A percentile compares a stretch with the other conserved stretches of the same genome.
Evolutionary conservation across 78 protist genomes (phyloP).

Genomic region (Chrysochromulina tobinii): DNA sequence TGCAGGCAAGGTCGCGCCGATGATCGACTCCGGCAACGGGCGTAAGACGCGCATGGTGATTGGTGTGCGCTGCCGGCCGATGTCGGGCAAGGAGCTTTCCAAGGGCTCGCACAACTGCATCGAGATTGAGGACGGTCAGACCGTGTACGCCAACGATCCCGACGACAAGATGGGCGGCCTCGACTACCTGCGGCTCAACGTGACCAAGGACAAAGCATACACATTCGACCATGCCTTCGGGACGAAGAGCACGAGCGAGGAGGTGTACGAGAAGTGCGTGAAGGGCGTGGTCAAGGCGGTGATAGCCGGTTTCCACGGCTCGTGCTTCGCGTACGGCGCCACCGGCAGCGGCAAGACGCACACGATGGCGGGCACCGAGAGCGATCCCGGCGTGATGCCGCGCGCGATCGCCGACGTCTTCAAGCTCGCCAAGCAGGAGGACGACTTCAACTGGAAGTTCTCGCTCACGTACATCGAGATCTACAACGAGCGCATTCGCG

Average conservation of each 20-base stretch:
- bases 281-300: background rate
- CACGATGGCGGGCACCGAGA: conserved; percentile 26
- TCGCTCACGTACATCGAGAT: conserved; percentile 10
- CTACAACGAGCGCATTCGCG: conserved; percentile 32
- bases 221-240: background rate
- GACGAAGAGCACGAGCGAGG: background rate
- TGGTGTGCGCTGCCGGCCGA: background rate
- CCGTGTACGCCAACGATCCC: background rate
- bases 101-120: background rate
- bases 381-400: conserved; percentile 24
- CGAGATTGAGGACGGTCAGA: background rate
- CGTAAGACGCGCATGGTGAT: background rate
- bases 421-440: background rate
- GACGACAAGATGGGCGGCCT: conserved; percentile 18
- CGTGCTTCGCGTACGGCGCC: conserved; percentile 48
- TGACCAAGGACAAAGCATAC: background rate
- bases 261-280: background rate
- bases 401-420: conserved; percentile 24
- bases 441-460: background rate
- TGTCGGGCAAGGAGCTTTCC: background rate
- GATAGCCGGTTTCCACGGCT: conserved; percentile 27
- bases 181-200: background rate
- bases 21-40: no score
- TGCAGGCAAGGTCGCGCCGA: no score
- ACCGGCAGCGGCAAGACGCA: conserved; percentile 37